phyloP scores from a whole-genome alignment of 2,329 filamentous ascomycete species.

The Ophiostoma himal-ulmi region DNA sequence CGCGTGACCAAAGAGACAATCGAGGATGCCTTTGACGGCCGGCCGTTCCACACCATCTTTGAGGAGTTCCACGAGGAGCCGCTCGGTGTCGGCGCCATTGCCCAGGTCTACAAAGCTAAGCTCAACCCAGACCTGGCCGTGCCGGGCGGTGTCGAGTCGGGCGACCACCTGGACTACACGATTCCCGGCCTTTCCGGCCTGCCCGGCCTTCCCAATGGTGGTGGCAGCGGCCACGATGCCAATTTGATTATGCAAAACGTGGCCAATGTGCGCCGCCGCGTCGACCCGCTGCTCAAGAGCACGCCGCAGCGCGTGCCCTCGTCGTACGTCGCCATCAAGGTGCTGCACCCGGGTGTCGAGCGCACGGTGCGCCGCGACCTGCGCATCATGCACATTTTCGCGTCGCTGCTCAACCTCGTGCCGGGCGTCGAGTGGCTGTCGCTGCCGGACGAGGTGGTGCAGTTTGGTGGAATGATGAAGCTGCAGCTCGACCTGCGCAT shows the following conservation, averaged over 20 bases:
- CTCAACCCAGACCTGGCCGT: slow-evolving; percentile 71
- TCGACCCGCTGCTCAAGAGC: slow-evolving; percentile 81
- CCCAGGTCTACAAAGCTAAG: slow-evolving; percentile 95
- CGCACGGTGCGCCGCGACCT: slow-evolving; percentile 84
- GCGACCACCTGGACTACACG: slow-evolving; percentile 13
- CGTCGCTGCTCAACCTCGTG: slow-evolving; percentile 72
- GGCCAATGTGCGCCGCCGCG: slow-evolving; percentile 67
- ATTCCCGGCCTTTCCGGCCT: neutral
- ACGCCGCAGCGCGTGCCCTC: slow-evolving; percentile 81
- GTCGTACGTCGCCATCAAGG: slow-evolving; percentile 90
- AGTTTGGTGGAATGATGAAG: slow-evolving; percentile 98
- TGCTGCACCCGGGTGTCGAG: slow-evolving; percentile 87
- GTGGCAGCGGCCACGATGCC: neutral
- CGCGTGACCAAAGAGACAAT: slow-evolving; percentile 73
- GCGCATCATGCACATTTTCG: slow-evolving; percentile 91
- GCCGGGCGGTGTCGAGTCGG: slow-evolving; percentile 50
- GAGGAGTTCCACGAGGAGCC: slow-evolving; percentile 89
- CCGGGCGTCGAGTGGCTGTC: slow-evolving; percentile 97
- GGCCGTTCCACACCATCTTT: slow-evolving; percentile 83
- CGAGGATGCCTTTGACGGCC: slow-evolving; percentile 71
- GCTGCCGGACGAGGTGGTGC: slow-evolving; percentile 83
- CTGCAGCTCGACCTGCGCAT: slow-evolving; percentile 94
- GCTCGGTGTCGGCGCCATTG: slow-evolving; percentile 89
- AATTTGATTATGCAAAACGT: slow-evolving; percentile 36
- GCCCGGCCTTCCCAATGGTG: neutral